Percentiles rank a stretch among this genome's conserved stretches.
phyloP scores from a whole-genome alignment of 2,329 filamentous ascomycete species.

The Penicillium sp. region DNA sequence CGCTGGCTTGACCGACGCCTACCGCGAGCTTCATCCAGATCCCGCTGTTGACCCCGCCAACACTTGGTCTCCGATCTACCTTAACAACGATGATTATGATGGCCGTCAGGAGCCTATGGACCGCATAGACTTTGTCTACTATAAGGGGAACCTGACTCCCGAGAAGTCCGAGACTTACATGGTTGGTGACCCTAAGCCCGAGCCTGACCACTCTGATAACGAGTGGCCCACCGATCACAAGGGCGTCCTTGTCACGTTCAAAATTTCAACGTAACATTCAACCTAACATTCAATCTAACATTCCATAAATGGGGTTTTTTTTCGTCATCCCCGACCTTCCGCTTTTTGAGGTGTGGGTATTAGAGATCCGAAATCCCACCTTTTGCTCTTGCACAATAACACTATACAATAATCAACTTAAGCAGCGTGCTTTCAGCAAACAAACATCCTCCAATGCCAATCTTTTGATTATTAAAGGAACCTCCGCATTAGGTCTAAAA shows the following conservation, averaged over 20 bases:
- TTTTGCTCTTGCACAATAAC: no score
- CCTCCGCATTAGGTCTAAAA: no score
- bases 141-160: neutral
- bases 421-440: no score
- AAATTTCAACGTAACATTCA: neutral
- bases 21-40: neutral
- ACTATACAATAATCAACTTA: no score
- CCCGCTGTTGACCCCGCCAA: neutral
- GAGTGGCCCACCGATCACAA: neutral
- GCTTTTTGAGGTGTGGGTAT: no score
- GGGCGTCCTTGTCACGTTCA: neutral
- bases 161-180: neutral
- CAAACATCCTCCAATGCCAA: no score
- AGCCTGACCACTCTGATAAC: neutral
- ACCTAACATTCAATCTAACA: no score
- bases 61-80: neutral
- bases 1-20: neutral
- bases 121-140: neutral
- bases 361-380: no score
- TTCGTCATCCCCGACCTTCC: no score
- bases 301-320: neutral
- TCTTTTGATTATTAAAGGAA: no score
- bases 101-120: neutral
- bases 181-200: neutral
- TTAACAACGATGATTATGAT: neutral